These are phyloP conservation scores for Russula olivacea DNA, from an alignment of 768 basidiomycete species.

Conservation along the genomic window DNA sequence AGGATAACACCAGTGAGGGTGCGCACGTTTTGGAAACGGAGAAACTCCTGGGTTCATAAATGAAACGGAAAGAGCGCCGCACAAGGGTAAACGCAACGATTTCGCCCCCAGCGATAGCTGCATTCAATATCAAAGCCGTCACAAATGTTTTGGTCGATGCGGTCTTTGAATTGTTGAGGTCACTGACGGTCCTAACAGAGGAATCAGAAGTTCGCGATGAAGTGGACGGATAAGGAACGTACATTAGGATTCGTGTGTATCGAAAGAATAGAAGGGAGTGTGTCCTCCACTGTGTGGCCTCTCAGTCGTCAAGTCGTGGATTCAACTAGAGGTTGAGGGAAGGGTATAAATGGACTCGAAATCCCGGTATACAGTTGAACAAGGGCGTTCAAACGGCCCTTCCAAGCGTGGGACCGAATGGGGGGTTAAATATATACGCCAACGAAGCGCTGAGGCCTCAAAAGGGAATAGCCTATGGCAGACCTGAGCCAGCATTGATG, in stretches of 20 bases:
- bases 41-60: conserved; percentile 80
- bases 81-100: conserved; percentile 75
- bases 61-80: conserved; percentile 76
- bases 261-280: neutral
- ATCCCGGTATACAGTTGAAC: neutral
- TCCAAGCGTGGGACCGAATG: neutral
- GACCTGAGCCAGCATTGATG: neutral
- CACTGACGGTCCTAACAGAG: conserved; percentile 33
- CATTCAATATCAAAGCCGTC: conserved; percentile 82
- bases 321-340: neutral
- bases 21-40: conserved; percentile 49
- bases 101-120: conserved; percentile 62
- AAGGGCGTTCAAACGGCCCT: neutral
- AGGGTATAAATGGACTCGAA: neutral
- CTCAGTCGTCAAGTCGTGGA: neutral
- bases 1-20: neutral
- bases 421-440: neutral
- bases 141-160: conserved; percentile 76
- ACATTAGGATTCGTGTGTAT: conserved; percentile 2
- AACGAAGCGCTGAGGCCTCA: neutral
- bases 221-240: neutral
- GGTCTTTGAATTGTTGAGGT: conserved; percentile 38
- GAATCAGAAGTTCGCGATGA: neutral
- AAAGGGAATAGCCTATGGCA: neutral
- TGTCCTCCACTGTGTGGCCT: neutral